Conservation (phyloP, 345 rosid species). For the Diplotaxis tenuifolia region DNA sequence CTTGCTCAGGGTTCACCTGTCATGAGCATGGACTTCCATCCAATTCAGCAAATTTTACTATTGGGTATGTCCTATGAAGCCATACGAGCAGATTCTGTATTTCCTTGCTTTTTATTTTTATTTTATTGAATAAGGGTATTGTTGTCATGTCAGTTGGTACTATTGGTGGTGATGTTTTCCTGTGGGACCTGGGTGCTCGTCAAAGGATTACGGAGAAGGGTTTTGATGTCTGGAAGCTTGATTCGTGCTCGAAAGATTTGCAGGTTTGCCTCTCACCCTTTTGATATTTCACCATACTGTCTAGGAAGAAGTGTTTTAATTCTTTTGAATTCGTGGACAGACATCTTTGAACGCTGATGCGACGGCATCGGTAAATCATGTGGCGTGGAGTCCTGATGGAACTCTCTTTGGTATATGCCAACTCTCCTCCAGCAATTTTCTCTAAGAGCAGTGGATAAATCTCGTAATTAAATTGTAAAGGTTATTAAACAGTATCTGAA, state of each 20-base stretch:
- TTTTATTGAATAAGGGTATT: not conserved
- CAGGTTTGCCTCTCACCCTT: constrained; percentile 51
- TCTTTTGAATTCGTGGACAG: constrained; percentile 36
- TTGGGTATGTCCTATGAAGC: constrained; percentile 52
- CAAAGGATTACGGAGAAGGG: constrained; percentile 54
- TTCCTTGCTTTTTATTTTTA: not conserved
- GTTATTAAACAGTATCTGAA: not conserved
- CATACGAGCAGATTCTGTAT: constrained; percentile 1
- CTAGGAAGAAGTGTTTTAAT: constrained; percentile 8
- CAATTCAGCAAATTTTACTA: constrained; percentile 68
- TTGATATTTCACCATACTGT: constrained; percentile 3
- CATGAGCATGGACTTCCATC: constrained; percentile 93
- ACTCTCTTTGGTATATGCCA: constrained; percentile 58
- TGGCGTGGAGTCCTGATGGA: constrained; percentile 91
- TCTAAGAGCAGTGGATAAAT: constrained; percentile 2
- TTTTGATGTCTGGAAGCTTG: constrained; percentile 70
- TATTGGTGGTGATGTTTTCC: constrained; percentile 59
- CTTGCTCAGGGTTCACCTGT: constrained; percentile 69
- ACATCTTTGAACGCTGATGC: constrained; percentile 56
- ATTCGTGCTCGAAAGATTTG: constrained; percentile 49
- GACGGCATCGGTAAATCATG: constrained; percentile 70
- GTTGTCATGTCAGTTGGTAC: constrained; percentile 77
- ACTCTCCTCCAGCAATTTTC: not conserved
- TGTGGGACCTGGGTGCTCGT: constrained; percentile 77
- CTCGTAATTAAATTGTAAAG: not conserved